These are phyloP conservation scores for Trichoderma simmonsii DNA, from an alignment of 2,329 filamentous ascomycete species.

Conservation along the genomic window DNA sequence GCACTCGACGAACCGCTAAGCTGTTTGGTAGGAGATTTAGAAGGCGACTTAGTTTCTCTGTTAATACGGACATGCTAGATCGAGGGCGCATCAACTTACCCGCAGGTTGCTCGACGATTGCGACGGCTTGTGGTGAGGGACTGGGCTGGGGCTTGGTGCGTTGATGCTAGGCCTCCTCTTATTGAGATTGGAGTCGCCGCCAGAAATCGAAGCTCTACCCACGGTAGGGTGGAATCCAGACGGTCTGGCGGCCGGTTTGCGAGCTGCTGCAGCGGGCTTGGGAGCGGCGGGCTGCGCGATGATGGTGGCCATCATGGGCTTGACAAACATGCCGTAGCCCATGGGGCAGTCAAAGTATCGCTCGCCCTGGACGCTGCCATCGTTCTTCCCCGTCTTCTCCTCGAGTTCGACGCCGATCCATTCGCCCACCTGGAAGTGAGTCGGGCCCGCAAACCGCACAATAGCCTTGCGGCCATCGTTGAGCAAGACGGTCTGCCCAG, in stretches of 20 bases:
- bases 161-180: slow-evolving; percentile 65
- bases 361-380: slow-evolving; percentile 83
- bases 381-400: slow-evolving; percentile 82
- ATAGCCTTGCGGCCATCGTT: slow-evolving; percentile 72
- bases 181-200: slow-evolving; percentile 50
- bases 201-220: slow-evolving; percentile 36
- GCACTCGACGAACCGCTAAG: slow-evolving; percentile 61
- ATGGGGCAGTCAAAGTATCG: slow-evolving; percentile 83
- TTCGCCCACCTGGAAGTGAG: slow-evolving; percentile 74
- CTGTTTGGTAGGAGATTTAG: slow-evolving; percentile 33
- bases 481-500: slow-evolving; percentile 75
- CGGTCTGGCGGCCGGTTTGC: slow-evolving; percentile 41
- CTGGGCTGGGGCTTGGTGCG: slow-evolving; percentile 69
- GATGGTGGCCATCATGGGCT: slow-evolving; percentile 64
- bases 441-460: slow-evolving; percentile 78
- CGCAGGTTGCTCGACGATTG: slow-evolving; percentile 56
- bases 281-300: slow-evolving; percentile 47
- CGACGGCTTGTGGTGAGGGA: slow-evolving; percentile 46
- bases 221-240: slow-evolving; percentile 47
- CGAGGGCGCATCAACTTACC: slow-evolving; percentile 39
- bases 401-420: slow-evolving; percentile 91
- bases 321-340: slow-evolving; percentile 80
- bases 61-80: slow-evolving; percentile 14
- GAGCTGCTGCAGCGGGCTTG: slow-evolving; percentile 39
- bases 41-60: slow-evolving; percentile 17